Conservation (phyloP, 192 early-diverging fungal species). For the Dissophora ornata region DNA sequence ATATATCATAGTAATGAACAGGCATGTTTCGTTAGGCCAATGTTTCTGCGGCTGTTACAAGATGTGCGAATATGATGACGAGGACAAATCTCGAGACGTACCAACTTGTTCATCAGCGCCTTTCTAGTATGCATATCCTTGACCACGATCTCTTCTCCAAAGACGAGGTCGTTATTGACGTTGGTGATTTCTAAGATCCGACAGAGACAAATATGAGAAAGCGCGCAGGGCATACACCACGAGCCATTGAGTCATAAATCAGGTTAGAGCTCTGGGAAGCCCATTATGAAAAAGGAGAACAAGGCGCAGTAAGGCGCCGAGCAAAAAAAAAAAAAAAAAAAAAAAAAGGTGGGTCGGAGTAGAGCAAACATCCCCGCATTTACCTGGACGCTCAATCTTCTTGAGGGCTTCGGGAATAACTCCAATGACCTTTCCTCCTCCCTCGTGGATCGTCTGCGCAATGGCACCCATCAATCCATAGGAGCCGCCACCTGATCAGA, state of each 20-base stretch:
- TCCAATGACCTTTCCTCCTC: slow-evolving; percentile 74
- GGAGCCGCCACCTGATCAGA: slow-evolving; percentile 65
- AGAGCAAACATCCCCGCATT: too few species aligned
- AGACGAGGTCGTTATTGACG: slow-evolving; percentile 39
- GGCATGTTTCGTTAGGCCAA: too few species aligned
- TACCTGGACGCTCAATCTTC: slow-evolving; percentile 53
- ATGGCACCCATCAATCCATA: slow-evolving; percentile 86
- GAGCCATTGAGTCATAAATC: too few species aligned
- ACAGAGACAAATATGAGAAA: not conserved
- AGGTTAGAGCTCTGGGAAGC: too few species aligned
- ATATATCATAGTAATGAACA: not conserved
- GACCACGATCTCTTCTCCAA: slow-evolving; percentile 71
- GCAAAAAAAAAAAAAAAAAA: not conserved
- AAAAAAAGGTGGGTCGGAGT: too few species aligned
- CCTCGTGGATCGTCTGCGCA: slow-evolving; percentile 71
- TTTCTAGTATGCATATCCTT: slow-evolving; percentile 90
- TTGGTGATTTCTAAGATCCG: slow-evolving; percentile 8
- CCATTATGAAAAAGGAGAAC: too few species aligned
- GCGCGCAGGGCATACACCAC: too few species aligned
- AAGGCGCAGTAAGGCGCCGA: slow-evolving; percentile 13
- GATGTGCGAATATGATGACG: not conserved
- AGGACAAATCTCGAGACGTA: slow-evolving; percentile 25
- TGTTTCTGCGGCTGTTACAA: too few species aligned
- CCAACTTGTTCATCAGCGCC: slow-evolving; percentile 73
- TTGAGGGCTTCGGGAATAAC: slow-evolving; percentile 79